phyloP scores from a whole-genome alignment of 2,329 filamentous ascomycete genomes.

The Fusarium abutilonis region DNA sequence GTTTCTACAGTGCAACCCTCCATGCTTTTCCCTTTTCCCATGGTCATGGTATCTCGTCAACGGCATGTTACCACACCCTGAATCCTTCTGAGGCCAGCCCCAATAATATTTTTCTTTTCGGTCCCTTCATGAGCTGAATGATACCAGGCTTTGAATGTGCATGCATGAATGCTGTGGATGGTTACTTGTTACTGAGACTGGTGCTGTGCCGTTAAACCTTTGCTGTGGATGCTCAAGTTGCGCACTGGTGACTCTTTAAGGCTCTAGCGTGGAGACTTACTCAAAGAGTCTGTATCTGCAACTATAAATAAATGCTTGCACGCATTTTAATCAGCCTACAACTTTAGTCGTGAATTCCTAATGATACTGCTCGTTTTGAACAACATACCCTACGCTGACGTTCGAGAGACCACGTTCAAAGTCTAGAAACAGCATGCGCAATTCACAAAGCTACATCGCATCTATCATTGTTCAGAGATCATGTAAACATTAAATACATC shows the following conservation, averaged over 20 bases:
- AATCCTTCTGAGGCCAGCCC: conserved; percentile 14
- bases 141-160: conserved; percentile 13
- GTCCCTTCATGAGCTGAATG: conserved; percentile 3
- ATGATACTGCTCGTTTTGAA: too few species aligned
- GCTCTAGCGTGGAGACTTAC: background rate
- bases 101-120: background rate
- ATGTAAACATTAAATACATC: too few species aligned
- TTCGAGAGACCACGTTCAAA: too few species aligned
- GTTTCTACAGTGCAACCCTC: conserved; percentile 31
- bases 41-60: conserved; percentile 8
- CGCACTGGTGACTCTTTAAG: conserved; percentile 5
- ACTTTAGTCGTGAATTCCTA: too few species aligned
- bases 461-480: too few species aligned
- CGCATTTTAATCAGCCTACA: too few species aligned
- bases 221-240: background rate
- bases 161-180: background rate
- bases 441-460: too few species aligned
- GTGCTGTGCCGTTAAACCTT: background rate
- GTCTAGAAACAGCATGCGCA: too few species aligned
- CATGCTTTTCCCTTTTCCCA: conserved; percentile 14
- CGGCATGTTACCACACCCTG: conserved; percentile 14
- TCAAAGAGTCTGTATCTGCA: too few species aligned
- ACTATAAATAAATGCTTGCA: too few species aligned
- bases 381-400: too few species aligned
- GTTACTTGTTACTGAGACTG: background rate